Evolutionary conservation across 164 flowering plant species (phyloP).

Genomic region (Magnolia sinica): DNA sequence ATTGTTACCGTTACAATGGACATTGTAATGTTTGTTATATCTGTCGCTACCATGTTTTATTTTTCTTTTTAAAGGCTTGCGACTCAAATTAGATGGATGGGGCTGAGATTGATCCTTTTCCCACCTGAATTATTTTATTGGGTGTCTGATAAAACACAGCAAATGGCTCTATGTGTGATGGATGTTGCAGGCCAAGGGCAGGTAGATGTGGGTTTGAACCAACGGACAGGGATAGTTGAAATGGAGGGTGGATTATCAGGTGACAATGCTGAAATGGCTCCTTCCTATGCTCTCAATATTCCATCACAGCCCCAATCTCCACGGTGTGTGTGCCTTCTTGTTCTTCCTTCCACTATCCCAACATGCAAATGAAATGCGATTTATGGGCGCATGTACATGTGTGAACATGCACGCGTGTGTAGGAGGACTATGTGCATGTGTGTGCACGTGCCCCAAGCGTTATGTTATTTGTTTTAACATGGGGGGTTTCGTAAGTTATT

Average conservation of each 20-base stretch:
- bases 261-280: constrained; percentile 21
- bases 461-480: constrained; percentile 4
- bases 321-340: constrained; percentile 27
- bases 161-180: constrained; percentile 24
- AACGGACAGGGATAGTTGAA: constrained; percentile 29
- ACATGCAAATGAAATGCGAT: neutral
- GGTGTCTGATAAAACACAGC: constrained; percentile 40
- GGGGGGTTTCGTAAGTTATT: constrained; percentile 2
- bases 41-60: neutral
- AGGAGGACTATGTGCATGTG: neutral
- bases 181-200: constrained; percentile 52
- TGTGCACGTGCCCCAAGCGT: neutral
- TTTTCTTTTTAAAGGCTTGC: constrained; percentile 1
- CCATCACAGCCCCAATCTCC: constrained; percentile 25
- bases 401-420: neutral
- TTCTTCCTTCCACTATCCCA: neutral
- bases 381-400: neutral
- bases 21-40: too few species aligned
- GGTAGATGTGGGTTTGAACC: constrained; percentile 35
- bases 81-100: constrained; percentile 3
- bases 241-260: constrained; percentile 28
- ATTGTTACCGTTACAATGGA: too few species aligned
- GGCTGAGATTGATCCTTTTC: constrained; percentile 19
- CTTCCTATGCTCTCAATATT: constrained; percentile 14
- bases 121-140: constrained; percentile 33